These are phyloP conservation scores for Phytophthora melonis DNA, from an alignment of 352 stramenopile genomes.

Conservation along the genomic window DNA sequence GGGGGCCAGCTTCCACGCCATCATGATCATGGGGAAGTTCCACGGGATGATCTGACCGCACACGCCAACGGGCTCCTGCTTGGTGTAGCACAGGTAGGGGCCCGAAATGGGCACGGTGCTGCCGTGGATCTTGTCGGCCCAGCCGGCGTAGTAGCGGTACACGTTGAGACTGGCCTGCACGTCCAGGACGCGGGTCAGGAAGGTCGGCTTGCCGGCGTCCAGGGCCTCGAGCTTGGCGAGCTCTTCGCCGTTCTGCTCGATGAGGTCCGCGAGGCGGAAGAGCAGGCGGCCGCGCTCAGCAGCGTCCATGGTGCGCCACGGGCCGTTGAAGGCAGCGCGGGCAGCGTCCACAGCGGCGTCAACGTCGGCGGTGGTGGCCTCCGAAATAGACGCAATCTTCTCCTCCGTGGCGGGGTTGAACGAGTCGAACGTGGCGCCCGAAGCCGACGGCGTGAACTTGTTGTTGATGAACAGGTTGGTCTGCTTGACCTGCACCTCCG, in stretches of 20 bases:
- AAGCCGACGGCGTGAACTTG: constrained; percentile 77
- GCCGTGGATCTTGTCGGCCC: constrained; percentile 87
- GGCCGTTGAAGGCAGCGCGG: constrained; percentile 66
- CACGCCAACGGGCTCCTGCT: constrained; percentile 91
- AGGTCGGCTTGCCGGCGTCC: constrained; percentile 94
- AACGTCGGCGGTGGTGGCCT: constrained; percentile 67
- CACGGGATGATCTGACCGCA: constrained; percentile 94
- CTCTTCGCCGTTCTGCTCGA: constrained; percentile 63
- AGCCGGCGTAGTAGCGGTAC: constrained; percentile 94
- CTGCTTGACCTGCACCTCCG: constrained; percentile 55
- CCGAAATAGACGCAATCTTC: constrained; percentile 70
- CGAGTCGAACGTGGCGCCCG: constrained; percentile 74
- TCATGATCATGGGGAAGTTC: constrained; percentile 98
- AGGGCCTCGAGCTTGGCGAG: constrained; percentile 44
- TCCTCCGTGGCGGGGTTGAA: constrained; percentile 84
- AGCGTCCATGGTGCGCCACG: constrained; percentile 67
- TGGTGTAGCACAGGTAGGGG: constrained; percentile 68
- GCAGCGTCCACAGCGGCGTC: constrained; percentile 72
- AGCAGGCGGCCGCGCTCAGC: constrained; percentile 51
- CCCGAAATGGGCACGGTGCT: constrained; percentile 71
- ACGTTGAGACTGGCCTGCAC: constrained; percentile 82
- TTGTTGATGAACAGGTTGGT: constrained; percentile 89
- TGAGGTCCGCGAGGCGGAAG: constrained; percentile 56
- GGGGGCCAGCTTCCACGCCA: constrained; percentile 93
- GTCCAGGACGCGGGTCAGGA: constrained; percentile 90